Conservation (phyloP, 225 moss, liverwort and hornwort genomes). For the Physcomitrellopsis africana region DNA sequence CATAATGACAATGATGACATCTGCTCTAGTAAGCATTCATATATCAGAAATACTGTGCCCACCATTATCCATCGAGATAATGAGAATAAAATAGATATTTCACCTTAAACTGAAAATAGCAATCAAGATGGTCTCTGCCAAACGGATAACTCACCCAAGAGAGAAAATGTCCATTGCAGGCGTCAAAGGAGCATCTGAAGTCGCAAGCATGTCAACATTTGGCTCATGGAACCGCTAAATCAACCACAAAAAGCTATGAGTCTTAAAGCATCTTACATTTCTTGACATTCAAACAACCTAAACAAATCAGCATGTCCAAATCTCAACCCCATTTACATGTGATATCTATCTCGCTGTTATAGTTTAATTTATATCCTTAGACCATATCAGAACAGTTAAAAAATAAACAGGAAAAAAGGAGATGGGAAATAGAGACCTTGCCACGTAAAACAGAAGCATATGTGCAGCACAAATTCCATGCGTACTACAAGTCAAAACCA, state of each 20-base stretch:
- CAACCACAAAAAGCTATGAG: slow-evolving; percentile 35
- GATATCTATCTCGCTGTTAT: slow-evolving; percentile 19
- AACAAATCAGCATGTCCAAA: neutral
- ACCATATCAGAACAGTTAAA: slow-evolving; percentile 15
- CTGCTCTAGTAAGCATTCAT: slow-evolving; percentile 21
- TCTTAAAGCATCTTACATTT: slow-evolving; percentile 1
- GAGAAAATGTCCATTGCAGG: slow-evolving; percentile 97
- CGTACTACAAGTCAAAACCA: neutral
- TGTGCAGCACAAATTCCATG: slow-evolving; percentile 1
- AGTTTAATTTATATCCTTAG: neutral
- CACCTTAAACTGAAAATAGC: slow-evolving; percentile 63
- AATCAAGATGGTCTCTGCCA: slow-evolving; percentile 12
- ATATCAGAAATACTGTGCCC: slow-evolving; percentile 6
- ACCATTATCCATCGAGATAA: neutral
- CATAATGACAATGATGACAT: slow-evolving; percentile 14
- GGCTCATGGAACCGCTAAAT: slow-evolving; percentile 91
- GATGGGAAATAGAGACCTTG: neutral
- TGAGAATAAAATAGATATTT: slow-evolving; percentile 19
- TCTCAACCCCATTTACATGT: neutral
- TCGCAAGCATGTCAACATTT: slow-evolving; percentile 58
- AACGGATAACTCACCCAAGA: slow-evolving; percentile 62
- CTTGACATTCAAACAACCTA: neutral
- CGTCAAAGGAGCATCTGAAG: slow-evolving; percentile 75
- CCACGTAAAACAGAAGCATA: neutral
- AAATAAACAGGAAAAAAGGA: neutral